Conservation (phyloP, 208 protist species). For the Balamuthia mandrillaris region DNA sequence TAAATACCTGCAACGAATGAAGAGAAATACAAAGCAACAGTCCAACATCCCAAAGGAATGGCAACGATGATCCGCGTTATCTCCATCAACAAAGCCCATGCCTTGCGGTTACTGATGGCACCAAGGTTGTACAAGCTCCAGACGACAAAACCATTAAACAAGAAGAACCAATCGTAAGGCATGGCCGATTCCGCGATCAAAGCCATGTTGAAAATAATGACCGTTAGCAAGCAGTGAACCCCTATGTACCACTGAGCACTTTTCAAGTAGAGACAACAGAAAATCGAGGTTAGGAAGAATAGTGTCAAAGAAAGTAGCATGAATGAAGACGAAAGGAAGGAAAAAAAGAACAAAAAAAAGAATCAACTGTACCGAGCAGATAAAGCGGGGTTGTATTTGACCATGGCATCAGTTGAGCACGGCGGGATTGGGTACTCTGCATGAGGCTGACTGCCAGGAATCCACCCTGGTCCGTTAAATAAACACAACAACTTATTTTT, state of each 20-base stretch:
- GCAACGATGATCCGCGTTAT: not conserved
- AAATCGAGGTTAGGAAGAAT: too few relatives aligned
- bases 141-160: not conserved
- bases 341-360: not conserved
- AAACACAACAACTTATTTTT: slow-evolving; percentile 38
- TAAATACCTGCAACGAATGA: not conserved
- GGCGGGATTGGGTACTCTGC: not conserved
- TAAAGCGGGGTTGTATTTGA: not conserved
- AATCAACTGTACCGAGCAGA: not conserved
- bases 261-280: too few relatives aligned
- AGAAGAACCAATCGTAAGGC: not conserved
- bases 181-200: not conserved
- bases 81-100: not conserved
- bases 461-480: slow-evolving; percentile 54
- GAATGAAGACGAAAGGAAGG: not conserved
- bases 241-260: not conserved
- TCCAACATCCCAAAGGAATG: not conserved
- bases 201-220: not conserved
- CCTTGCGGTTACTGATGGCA: not conserved
- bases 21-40: not conserved
- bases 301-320: too few relatives aligned
- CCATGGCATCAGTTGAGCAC: not conserved
- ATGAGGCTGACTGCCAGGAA: not conserved
- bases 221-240: not conserved
- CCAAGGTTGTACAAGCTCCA: slow-evolving; percentile 4